phyloP scores from a whole-genome alignment of 345 rosid species.

The Hibiscus trionum region DNA sequence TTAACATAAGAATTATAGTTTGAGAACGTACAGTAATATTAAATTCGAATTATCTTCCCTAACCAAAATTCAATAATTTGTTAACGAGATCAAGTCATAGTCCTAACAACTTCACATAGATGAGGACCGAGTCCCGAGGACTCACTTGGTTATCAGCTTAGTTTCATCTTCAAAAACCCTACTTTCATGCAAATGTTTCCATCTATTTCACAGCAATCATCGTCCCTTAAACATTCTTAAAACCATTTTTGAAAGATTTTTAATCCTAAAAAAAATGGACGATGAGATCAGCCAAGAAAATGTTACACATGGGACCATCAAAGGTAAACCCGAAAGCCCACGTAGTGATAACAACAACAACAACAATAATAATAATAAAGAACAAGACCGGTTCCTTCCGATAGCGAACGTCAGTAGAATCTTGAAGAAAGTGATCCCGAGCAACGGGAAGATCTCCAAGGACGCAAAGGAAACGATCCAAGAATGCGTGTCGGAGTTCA shows the following conservation, averaged over 20 bases:
- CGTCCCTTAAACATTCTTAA: background rate
- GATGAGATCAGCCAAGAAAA: conserved; percentile 39
- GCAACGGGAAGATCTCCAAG: conserved; percentile 60
- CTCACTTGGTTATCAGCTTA: background rate
- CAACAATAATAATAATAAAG: conserved; percentile 26
- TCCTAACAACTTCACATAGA: background rate
- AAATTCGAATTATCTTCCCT: background rate
- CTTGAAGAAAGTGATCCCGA: conserved; percentile 60
- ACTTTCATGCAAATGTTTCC: conserved; percentile 25
- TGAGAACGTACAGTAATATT: too few relatives aligned
- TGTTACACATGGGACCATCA: conserved; percentile 13
- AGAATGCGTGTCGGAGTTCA: conserved; percentile 69
- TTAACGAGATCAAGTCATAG: conserved; percentile 8
- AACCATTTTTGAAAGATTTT: background rate
- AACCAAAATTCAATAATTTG: background rate
- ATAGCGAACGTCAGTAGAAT: conserved; percentile 72
- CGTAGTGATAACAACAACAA: conserved; percentile 21
- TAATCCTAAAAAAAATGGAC: conserved; percentile 29
- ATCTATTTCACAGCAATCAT: conserved; percentile 12
- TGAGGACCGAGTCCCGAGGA: conserved; percentile 32
- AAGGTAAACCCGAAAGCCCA: conserved; percentile 47
- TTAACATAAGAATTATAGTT: too few relatives aligned
- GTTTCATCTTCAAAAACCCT: conserved; percentile 30
- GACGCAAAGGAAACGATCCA: conserved; percentile 67
- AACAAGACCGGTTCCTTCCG: conserved; percentile 64